Evolutionary conservation across 768 basidiomycete species (phyloP).

Genomic region (button mushroom (Agaricus bisporus)): DNA sequence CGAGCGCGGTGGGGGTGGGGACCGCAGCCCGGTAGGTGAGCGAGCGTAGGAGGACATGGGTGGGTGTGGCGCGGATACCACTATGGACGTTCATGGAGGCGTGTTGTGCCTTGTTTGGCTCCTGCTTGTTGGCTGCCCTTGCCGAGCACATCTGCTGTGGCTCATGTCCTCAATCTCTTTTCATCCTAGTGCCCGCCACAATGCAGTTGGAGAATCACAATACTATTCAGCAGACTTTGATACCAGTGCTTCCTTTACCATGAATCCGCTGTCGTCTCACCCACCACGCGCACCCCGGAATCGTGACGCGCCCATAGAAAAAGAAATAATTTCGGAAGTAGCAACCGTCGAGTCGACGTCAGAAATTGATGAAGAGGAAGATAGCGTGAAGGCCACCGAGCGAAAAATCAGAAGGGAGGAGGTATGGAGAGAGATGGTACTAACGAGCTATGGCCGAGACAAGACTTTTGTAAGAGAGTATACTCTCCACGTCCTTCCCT

Average conservation of each 20-base stretch:
- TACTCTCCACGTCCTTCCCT: neutral
- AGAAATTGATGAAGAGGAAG: conserved; percentile 47
- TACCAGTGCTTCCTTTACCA: conserved; percentile 58
- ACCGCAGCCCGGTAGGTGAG: conserved; percentile 44
- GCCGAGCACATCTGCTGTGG: neutral
- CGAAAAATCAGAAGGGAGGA: conserved; percentile 53
- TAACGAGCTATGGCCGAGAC: conserved; percentile 75
- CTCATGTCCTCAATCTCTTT: conserved; percentile 67
- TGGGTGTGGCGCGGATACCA: conserved; percentile 11
- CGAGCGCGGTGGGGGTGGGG: conserved; percentile 57
- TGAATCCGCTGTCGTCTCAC: conserved; percentile 76
- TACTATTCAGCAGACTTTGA: conserved; percentile 61
- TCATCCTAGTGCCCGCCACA: conserved; percentile 24
- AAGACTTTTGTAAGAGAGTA: conserved; percentile 68
- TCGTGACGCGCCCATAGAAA: conserved; percentile 38
- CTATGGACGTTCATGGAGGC: neutral
- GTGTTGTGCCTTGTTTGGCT: conserved; percentile 8
- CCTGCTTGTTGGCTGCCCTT: neutral
- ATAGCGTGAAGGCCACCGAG: conserved; percentile 36
- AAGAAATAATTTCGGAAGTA: conserved; percentile 31
- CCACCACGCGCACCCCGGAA: conserved; percentile 71
- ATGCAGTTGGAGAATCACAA: conserved; percentile 31
- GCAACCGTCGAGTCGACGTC: conserved; percentile 31
- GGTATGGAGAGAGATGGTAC: conserved; percentile 75
- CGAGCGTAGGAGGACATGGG: conserved; percentile 11